Conservation (phyloP, 768 basidiomycete species). For the Collybia mongolica region DNA sequence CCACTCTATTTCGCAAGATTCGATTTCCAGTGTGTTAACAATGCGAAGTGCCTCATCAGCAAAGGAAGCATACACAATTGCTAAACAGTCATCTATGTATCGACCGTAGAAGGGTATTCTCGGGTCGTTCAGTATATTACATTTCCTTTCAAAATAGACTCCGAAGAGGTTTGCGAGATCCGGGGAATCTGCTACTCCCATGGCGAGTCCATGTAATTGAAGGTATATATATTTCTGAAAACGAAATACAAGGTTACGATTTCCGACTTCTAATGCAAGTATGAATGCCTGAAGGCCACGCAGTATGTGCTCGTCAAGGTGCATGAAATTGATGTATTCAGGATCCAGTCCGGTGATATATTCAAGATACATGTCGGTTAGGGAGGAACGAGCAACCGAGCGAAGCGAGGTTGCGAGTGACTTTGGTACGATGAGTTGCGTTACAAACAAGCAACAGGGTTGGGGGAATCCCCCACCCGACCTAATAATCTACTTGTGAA, state of each 20-base stretch:
- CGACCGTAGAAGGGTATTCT: slow-evolving; percentile 22
- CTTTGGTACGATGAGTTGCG: too few species aligned
- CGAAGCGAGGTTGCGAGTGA: too few species aligned
- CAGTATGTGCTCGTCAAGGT: slow-evolving; percentile 1
- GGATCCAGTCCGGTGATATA: slow-evolving; percentile 4
- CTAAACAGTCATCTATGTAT: slow-evolving; percentile 29
- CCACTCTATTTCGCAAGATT: slow-evolving; percentile 18
- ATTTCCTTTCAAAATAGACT: slow-evolving; percentile 14
- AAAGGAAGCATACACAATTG: slow-evolving; percentile 16
- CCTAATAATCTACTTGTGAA: too few species aligned
- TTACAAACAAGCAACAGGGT: too few species aligned
- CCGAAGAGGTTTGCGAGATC: slow-evolving; percentile 31
- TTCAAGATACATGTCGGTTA: slow-evolving; percentile 15
- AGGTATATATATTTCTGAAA: slow-evolving; percentile 18
- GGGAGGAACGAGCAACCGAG: too few species aligned
- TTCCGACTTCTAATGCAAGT: slow-evolving; percentile 11
- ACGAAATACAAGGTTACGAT: slow-evolving; percentile 18
- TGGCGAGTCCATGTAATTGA: slow-evolving; percentile 27
- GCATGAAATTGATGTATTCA: slow-evolving; percentile 1
- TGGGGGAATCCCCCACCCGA: too few species aligned
- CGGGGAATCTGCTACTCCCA: slow-evolving; percentile 27
- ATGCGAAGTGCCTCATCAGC: slow-evolving; percentile 13
- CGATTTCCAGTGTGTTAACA: slow-evolving; percentile 5
- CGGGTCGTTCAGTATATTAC: slow-evolving; percentile 7
- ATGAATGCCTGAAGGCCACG: slow-evolving; percentile 10